Evolutionary conservation across 768 basidiomycete genomes (phyloP).

Genomic region (Sarcomyxa edulis): DNA sequence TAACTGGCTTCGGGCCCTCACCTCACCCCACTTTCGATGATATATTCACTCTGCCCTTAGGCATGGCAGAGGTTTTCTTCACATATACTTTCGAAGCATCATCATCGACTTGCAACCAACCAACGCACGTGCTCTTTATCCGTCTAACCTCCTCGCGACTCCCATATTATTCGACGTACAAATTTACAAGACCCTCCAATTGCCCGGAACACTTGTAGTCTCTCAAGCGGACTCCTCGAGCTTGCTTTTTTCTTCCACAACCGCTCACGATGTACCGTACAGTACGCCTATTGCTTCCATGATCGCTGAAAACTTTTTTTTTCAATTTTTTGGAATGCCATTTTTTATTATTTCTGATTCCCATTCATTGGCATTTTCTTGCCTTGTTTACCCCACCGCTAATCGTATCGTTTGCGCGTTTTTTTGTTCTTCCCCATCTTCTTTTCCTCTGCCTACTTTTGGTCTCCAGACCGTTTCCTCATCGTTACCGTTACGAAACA

Average conservation of each 20-base stretch:
- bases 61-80: constrained; percentile 27
- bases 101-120: constrained; percentile 27
- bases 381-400: constrained; percentile 4
- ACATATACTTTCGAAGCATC: constrained; percentile 18
- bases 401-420: not conserved
- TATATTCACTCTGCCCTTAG: constrained; percentile 62
- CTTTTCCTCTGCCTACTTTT: constrained; percentile 14
- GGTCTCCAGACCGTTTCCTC: constrained; percentile 15
- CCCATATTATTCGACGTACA: constrained; percentile 10
- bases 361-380: constrained; percentile 4
- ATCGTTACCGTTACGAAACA: not conserved
- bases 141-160: constrained; percentile 12
- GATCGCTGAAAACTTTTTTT: not conserved
- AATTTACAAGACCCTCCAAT: constrained; percentile 2
- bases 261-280: constrained; percentile 1
- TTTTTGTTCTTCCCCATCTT: constrained; percentile 10
- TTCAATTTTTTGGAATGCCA: constrained; percentile 2
- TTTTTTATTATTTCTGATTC: constrained; percentile 1
- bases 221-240: constrained; percentile 6
- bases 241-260: constrained; percentile 3
- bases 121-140: constrained; percentile 22
- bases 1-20: constrained; percentile 13
- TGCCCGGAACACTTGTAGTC: constrained; percentile 1
- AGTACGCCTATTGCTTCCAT: too few species aligned
- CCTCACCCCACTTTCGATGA: constrained; percentile 41